Evolutionary conservation across 1,284 basidiomycete species (phyloP).

Genomic region (Ganoderma sp.): DNA sequence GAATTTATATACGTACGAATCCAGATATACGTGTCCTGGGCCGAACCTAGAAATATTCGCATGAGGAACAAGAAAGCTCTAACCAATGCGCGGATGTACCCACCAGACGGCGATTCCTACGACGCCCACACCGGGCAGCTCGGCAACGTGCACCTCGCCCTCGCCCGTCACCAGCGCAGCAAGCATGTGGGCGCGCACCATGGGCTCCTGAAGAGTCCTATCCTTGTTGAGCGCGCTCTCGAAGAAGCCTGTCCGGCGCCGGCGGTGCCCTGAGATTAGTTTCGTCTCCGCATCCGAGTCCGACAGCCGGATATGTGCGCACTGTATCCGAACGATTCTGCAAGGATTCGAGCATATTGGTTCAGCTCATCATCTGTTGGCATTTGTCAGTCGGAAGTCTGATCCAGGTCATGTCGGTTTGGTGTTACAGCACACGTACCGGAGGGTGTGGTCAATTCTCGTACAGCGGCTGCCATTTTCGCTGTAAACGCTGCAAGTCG

Average conservation of each 20-base stretch:
- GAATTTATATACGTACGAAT: constrained; percentile 28
- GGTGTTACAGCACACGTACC: not conserved
- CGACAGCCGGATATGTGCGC: no score
- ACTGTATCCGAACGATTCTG: constrained; percentile 28
- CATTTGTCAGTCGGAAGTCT: not conserved
- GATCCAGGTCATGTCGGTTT: no score
- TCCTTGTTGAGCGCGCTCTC: constrained; percentile 20
- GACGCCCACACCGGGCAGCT: constrained; percentile 20
- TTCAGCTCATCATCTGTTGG: not conserved
- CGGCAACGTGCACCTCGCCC: constrained; percentile 28
- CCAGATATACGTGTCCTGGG: constrained; percentile 24
- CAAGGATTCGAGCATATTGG: constrained; percentile 16
- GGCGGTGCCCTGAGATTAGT: no score
- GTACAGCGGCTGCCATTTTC: not conserved
- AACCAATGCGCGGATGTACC: not conserved
- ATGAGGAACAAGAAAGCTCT: not conserved
- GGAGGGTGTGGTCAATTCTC: not conserved
- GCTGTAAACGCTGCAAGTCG: no score
- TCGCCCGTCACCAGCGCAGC: constrained; percentile 17
- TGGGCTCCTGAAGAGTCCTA: constrained; percentile 20
- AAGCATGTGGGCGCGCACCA: constrained; percentile 24
- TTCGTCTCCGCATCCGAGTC: no score
- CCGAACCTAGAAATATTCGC: constrained; percentile 22
- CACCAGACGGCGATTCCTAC: constrained; percentile 27
- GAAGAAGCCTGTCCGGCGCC: constrained; percentile 20